Conservation (phyloP, 2,329 filamentous ascomycete species). For the Xylaria sp. region DNA sequence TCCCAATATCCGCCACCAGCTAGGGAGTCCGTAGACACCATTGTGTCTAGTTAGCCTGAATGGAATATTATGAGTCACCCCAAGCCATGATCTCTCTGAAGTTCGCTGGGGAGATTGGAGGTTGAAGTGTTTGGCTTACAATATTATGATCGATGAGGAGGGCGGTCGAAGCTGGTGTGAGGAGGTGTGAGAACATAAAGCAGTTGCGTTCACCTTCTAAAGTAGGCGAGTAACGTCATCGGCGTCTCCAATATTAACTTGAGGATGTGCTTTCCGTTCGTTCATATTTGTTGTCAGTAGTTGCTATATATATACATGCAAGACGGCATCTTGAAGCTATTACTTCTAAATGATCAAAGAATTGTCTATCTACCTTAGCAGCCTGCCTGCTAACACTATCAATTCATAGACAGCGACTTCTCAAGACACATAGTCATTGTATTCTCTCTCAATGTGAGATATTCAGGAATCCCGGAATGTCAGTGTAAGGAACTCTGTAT, state of each 20-base stretch:
- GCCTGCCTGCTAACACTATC: too few relatives aligned
- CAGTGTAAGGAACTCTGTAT: too few relatives aligned
- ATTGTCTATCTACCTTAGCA: too few relatives aligned
- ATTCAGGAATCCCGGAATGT: too few relatives aligned
- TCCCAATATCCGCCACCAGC: conserved; percentile 43
- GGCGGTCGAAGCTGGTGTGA: not conserved
- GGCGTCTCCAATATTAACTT: not conserved
- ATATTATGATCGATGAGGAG: not conserved
- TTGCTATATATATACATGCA: not conserved
- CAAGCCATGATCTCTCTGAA: not conserved
- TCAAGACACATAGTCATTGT: too few relatives aligned
- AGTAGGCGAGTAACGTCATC: not conserved
- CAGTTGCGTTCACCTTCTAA: not conserved
- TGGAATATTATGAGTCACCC: not conserved
- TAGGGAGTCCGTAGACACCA: conserved; percentile 40
- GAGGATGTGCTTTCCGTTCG: not conserved
- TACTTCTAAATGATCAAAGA: too few relatives aligned
- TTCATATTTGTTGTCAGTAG: not conserved
- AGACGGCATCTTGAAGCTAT: too few relatives aligned
- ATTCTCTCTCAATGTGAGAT: too few relatives aligned
- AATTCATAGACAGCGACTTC: too few relatives aligned
- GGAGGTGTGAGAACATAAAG: not conserved
- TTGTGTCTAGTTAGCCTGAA: conserved; percentile 14
- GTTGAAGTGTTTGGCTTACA: too few relatives aligned
- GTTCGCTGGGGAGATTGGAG: too few relatives aligned